phyloP scores from a whole-genome alignment of 441 rosid genomes.

The Euphorbia celastroides region DNA sequence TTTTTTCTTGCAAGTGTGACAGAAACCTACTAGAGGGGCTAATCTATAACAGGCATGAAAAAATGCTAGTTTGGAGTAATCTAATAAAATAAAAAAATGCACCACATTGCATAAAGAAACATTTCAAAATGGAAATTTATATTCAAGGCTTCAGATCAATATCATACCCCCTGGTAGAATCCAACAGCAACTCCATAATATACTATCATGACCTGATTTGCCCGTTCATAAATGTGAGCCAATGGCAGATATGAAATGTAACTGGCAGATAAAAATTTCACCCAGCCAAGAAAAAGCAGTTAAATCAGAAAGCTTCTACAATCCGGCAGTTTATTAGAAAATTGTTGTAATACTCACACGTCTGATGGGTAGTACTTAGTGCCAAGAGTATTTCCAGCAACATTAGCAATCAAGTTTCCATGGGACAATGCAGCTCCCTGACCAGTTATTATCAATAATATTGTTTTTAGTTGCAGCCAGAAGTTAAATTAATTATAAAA shows the following conservation, averaged over 20 bases:
- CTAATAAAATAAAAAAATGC: background rate
- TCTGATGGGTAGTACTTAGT: conserved; percentile 69
- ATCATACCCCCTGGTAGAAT: conserved; percentile 96
- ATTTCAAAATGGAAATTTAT: background rate
- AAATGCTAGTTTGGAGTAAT: background rate
- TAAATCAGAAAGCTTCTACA: conserved; percentile 10
- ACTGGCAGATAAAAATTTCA: conserved; percentile 37
- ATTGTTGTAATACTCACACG: conserved; percentile 50
- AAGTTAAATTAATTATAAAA: conserved; percentile 13
- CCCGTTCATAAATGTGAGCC: conserved; percentile 97
- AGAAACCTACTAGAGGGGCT: too few relatives aligned
- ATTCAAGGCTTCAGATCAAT: conserved; percentile 18
- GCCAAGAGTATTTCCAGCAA: conserved; percentile 54
- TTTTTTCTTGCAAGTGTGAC: too few relatives aligned
- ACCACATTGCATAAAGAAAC: background rate
- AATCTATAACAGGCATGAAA: background rate
- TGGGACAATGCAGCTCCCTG: conserved; percentile 93
- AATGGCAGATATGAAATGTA: conserved; percentile 96
- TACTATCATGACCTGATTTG: conserved; percentile 55
- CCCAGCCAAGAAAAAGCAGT: conserved; percentile 21
- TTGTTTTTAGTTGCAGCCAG: conserved; percentile 22
- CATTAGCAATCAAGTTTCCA: conserved; percentile 85
- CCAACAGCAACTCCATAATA: conserved; percentile 90
- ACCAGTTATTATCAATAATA: conserved; percentile 22
- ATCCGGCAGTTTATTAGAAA: conserved; percentile 12